Conservation (phyloP, 306 rosid species). For the Leucaena leucocephala region DNA sequence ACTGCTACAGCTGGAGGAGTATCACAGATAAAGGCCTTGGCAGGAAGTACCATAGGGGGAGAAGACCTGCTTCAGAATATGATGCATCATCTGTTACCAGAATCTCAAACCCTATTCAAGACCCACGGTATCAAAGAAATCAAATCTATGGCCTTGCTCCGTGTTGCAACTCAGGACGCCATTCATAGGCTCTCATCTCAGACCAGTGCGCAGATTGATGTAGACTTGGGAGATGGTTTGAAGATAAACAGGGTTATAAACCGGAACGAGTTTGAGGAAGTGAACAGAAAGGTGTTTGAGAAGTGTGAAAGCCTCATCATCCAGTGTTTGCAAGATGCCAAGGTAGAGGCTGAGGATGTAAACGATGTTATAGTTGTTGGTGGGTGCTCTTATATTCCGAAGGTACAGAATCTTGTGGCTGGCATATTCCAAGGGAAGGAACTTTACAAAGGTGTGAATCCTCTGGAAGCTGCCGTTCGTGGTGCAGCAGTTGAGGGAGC, state of each 20-base stretch:
- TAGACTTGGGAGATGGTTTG: constrained; percentile 64
- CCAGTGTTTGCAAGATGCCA: constrained; percentile 77
- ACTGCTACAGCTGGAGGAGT: constrained; percentile 81
- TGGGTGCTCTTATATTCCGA: constrained; percentile 88
- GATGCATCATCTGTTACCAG: constrained; percentile 69
- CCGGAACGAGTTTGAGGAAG: constrained; percentile 72
- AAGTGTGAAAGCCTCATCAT: constrained; percentile 65
- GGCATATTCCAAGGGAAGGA: constrained; percentile 45
- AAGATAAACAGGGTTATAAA: constrained; percentile 59
- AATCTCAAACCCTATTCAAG: constrained; percentile 52
- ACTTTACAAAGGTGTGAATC: constrained; percentile 67
- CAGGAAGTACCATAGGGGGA: constrained; percentile 83
- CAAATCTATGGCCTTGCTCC: constrained; percentile 60
- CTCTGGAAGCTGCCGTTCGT: constrained; percentile 78
- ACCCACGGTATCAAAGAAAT: constrained; percentile 58
- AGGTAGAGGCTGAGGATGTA: constrained; percentile 59
- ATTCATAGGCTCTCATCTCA: constrained; percentile 73
- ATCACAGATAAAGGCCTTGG: constrained; percentile 79
- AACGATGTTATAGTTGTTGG: constrained; percentile 71
- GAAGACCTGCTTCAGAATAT: constrained; percentile 92
- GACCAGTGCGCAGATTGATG: constrained; percentile 53
- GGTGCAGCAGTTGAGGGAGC: constrained; percentile 96
- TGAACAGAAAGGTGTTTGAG: constrained; percentile 64
- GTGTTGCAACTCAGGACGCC: constrained; percentile 77
- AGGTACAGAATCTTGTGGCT: constrained; percentile 55